A percentile compares a stretch with the other conserved stretches of the same genome.
These are phyloP conservation scores for Austroboletus festivus DNA, from an alignment of 768 basidiomycete genomes.

Conservation along the genomic window DNA sequence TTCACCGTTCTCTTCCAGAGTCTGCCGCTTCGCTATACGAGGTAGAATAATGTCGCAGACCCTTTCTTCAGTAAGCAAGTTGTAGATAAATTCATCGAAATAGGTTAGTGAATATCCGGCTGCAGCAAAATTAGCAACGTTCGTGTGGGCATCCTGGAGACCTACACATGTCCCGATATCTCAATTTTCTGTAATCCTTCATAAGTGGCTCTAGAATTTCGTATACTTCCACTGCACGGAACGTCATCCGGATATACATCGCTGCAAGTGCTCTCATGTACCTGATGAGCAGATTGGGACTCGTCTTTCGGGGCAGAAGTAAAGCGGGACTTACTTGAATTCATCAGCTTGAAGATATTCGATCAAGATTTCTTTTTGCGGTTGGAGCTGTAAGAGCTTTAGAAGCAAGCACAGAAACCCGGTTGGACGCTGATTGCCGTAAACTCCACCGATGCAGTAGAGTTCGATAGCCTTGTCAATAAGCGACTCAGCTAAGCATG, in stretches of 20 bases:
- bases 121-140: slow-evolving; percentile 30
- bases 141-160: background rate
- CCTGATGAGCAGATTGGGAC: slow-evolving; percentile 39
- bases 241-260: slow-evolving; percentile 94
- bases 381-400: slow-evolving; percentile 95
- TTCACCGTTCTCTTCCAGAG: slow-evolving; percentile 90
- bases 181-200: slow-evolving; percentile 90
- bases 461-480: slow-evolving; percentile 92
- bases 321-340: slow-evolving; percentile 76
- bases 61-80: slow-evolving; percentile 80
- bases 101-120: slow-evolving; percentile 83
- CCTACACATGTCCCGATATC: slow-evolving; percentile 76
- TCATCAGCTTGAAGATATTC: slow-evolving; percentile 96
- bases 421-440: slow-evolving; percentile 92
- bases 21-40: slow-evolving; percentile 77
- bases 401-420: slow-evolving; percentile 90
- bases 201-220: slow-evolving; percentile 91
- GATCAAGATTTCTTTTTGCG: slow-evolving; percentile 93
- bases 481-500: slow-evolving; percentile 73
- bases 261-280: slow-evolving; percentile 92
- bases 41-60: slow-evolving; percentile 97
- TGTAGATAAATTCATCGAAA: slow-evolving; percentile 91
- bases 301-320: background rate
- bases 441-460: slow-evolving; percentile 85
- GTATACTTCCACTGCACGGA: slow-evolving; percentile 85